Evolutionary conservation across 345 rosid species (phyloP).

Genomic region (Lepidium didymum): DNA sequence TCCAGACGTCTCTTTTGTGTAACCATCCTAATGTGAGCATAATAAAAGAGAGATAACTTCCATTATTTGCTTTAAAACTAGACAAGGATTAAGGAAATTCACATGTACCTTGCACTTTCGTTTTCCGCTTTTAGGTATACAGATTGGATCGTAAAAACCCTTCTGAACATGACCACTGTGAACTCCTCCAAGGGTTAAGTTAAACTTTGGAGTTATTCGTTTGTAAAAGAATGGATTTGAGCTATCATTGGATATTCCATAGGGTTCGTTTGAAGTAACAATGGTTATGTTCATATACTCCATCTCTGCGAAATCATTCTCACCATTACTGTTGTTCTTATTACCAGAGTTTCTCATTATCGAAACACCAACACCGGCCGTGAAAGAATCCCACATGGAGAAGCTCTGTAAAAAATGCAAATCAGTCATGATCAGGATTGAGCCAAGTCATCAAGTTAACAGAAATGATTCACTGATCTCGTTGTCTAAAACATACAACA

Average conservation of each 20-base stretch:
- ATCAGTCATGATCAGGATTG: too few relatives aligned
- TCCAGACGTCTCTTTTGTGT: slow-evolving; percentile 55
- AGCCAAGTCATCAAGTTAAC: too few relatives aligned
- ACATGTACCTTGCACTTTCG: slow-evolving; percentile 72
- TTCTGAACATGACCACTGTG: slow-evolving; percentile 91
- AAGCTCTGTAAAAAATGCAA: slow-evolving; percentile 41
- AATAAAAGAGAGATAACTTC: neutral
- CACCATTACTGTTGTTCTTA: slow-evolving; percentile 22
- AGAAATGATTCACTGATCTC: neutral
- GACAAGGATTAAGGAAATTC: neutral
- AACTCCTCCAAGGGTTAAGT: slow-evolving; percentile 48
- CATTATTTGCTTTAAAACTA: neutral
- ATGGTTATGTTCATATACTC: slow-evolving; percentile 82
- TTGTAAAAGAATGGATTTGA: slow-evolving; percentile 75
- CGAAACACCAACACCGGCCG: slow-evolving; percentile 75
- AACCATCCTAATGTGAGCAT: slow-evolving; percentile 56
- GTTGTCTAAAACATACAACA: slow-evolving; percentile 17
- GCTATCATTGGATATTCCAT: slow-evolving; percentile 46
- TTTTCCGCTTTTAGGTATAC: slow-evolving; percentile 44
- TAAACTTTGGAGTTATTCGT: slow-evolving; percentile 52
- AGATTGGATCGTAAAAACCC: slow-evolving; percentile 59
- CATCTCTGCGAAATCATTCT: slow-evolving; percentile 81
- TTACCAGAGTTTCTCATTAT: slow-evolving; percentile 43
- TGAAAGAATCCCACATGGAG: slow-evolving; percentile 96
- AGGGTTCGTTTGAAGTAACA: slow-evolving; percentile 78